phyloP scores from a whole-genome alignment of 129 eudicot genomes.

The Tanacetum coccineum region DNA sequence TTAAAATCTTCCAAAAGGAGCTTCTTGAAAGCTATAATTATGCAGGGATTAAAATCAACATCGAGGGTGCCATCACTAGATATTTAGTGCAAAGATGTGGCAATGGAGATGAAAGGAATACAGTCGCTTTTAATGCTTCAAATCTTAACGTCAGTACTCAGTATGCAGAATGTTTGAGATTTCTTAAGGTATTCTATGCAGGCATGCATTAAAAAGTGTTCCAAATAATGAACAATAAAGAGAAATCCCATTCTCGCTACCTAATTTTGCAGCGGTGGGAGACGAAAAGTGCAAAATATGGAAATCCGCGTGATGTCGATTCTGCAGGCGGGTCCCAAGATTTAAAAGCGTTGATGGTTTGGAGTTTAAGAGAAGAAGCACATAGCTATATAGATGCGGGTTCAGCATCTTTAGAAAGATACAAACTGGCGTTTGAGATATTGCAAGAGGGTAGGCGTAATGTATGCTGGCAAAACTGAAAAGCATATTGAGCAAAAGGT shows the following conservation, averaged over 20 bases:
- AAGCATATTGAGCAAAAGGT: conserved; percentile 27
- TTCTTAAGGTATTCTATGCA: conserved; percentile 75
- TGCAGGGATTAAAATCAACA: conserved; percentile 64
- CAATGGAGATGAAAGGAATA: conserved; percentile 67
- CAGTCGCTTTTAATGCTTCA: conserved; percentile 73
- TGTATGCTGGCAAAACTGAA: conserved; percentile 74
- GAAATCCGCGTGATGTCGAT: conserved; percentile 57
- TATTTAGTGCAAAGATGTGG: conserved; percentile 74
- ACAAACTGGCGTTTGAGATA: conserved; percentile 83
- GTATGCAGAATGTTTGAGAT: conserved; percentile 86
- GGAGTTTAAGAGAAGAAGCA: conserved; percentile 89
- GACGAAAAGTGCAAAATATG: conserved; percentile 70
- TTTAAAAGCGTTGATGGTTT: conserved; percentile 60
- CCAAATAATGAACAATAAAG: conserved; percentile 67
- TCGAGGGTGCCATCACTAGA: conserved; percentile 71
- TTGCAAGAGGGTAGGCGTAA: conserved; percentile 85
- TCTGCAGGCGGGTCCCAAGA: conserved; percentile 66
- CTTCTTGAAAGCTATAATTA: conserved; percentile 68
- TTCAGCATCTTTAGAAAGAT: conserved; percentile 64
- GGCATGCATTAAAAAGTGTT: conserved; percentile 78
- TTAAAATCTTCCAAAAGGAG: conserved; percentile 79
- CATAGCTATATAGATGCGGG: conserved; percentile 74
- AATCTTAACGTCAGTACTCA: conserved; percentile 66
- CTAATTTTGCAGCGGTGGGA: conserved; percentile 72
- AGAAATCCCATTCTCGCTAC: conserved; percentile 79